These are phyloP conservation scores for Simplicillium aogashimaense DNA, from an alignment of 2,329 filamentous ascomycete genomes.

Conservation along the genomic window DNA sequence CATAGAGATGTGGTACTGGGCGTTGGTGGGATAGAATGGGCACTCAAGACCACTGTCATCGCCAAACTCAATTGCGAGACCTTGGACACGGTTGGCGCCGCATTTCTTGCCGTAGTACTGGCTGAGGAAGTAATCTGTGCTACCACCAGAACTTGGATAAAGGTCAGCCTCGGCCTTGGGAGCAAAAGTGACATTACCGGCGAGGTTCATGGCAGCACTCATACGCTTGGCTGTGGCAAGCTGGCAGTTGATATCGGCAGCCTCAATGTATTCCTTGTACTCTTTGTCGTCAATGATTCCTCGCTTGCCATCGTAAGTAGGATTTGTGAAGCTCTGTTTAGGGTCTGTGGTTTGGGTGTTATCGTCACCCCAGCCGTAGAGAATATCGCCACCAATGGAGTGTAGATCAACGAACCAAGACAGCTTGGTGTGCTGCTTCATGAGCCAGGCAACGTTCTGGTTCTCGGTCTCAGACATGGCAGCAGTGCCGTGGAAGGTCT, in stretches of 20 bases:
- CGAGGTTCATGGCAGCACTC: constrained; percentile 25
- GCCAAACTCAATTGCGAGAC: constrained; percentile 38
- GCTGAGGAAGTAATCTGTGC: constrained; percentile 35
- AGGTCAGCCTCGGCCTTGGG: constrained; percentile 28
- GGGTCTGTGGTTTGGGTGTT: constrained; percentile 34
- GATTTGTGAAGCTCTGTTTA: constrained; percentile 41
- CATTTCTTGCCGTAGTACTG: constrained; percentile 27
- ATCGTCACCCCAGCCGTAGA: constrained; percentile 50
- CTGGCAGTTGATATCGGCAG: constrained; percentile 24
- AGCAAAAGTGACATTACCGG: constrained; percentile 25
- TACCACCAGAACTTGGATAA: constrained; percentile 35
- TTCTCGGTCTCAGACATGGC: constrained; percentile 48
- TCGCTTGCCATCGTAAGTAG: constrained; percentile 38
- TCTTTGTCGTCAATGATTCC: constrained; percentile 30
- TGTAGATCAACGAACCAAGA: constrained; percentile 51
- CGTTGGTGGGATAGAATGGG: constrained; percentile 34
- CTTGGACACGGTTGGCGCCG: constrained; percentile 26
- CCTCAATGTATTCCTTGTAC: constrained; percentile 36
- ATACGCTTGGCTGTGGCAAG: constrained; percentile 21
- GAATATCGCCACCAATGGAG: constrained; percentile 38
- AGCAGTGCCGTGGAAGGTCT: constrained; percentile 39
- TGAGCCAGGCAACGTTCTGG: constrained; percentile 40
- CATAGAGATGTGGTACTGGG: constrained; percentile 32
- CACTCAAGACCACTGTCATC: constrained; percentile 13
- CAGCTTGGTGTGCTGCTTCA: constrained; percentile 37